Evolutionary conservation across 2,329 filamentous ascomycete genomes (phyloP), one percentile per base, ranked within the genome.

Genomic region (Passalora sequoiae): DNA sequence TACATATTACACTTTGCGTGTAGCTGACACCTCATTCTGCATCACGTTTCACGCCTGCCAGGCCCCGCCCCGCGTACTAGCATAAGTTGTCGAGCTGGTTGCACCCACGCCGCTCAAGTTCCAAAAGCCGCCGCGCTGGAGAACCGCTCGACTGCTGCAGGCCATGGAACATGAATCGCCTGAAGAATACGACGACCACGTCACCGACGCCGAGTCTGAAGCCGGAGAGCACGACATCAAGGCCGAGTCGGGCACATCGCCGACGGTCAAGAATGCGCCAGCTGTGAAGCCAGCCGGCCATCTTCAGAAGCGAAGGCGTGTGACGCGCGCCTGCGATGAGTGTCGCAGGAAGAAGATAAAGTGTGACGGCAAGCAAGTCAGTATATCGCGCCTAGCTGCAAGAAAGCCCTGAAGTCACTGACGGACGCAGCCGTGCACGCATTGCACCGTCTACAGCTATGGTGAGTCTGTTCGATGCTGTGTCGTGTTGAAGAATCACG

Each of bases 361-460:
- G 56, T 76, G 73, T 57, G 72, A 75, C 51, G 72, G 72, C 47
- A 74, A 71, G 33, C 33, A n/a, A n/a, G n/a, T n/a, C n/a, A n/a
- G n/a, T n/a, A n/a, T n/a, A n/a, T n/a, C n/a, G n/a, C n/a, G n/a
- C n/a, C n/a, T n/a, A n/a, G n/a, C n/a, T n/a, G n/a, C n/a, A n/a
- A n/a, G n/a, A n/a, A n/a, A n/a, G n/a, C n/a, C n/a, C n/a, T n/a
- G n/a, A n/a, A n/a, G n/a, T n/a, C n/a, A n/a, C n/a, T n/a, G n/a
- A n/a, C n/a, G 57, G 71, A n/a, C n/a, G n/a, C n/a, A 75, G 59
- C 73, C 73, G 6, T 76, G 73, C 55, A 96, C 89, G 0, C 92
- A 97, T 67, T 98, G 92, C 66, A 94, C 89, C 8, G 89, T 97
- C 38, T 98, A 98, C 67, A 96, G 89, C 64, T 98, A 98, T 73